These are phyloP conservation scores for Candida yuanshanica DNA, from an alignment of 805 yeast genomes.

Conservation along the genomic window DNA sequence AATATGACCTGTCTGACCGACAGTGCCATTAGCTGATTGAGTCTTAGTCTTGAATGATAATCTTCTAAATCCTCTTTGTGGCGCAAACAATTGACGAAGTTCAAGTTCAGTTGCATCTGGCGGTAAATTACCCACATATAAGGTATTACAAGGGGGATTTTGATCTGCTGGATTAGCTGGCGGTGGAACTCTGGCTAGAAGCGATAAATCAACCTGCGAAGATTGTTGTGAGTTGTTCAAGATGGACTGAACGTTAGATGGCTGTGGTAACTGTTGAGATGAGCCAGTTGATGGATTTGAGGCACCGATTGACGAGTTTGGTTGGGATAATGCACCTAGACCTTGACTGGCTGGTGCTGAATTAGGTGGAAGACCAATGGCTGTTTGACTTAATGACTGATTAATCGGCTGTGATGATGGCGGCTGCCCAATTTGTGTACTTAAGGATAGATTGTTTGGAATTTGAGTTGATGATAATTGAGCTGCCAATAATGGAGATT, in stretches of 20 bases:
- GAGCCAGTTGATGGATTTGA: conserved; percentile 3
- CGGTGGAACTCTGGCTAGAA: conserved; percentile 76
- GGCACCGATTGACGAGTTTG: background rate
- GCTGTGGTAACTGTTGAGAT: conserved; percentile 3
- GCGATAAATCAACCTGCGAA: conserved; percentile 55
- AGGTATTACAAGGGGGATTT: conserved; percentile 96
- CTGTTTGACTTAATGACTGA: conserved; percentile 6
- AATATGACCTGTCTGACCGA: conserved; percentile 30
- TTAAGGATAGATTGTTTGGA: conserved; percentile 20
- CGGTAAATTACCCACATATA: conserved; percentile 95
- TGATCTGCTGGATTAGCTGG: conserved; percentile 99
- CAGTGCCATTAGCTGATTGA: conserved; percentile 31
- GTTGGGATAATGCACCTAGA: conserved; percentile 6
- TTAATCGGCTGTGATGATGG: background rate
- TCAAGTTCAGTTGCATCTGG: conserved; percentile 96
- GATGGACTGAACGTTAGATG: conserved; percentile 4
- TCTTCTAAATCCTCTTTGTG: conserved; percentile 89
- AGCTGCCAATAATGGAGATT: conserved; percentile 20
- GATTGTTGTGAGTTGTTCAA: conserved; percentile 14
- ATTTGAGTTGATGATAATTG: conserved; percentile 19
- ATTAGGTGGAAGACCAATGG: conserved; percentile 13
- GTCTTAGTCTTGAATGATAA: conserved; percentile 82
- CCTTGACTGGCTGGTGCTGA: conserved; percentile 18
- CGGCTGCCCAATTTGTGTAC: conserved; percentile 3
- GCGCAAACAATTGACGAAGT: conserved; percentile 76